Base-by-base conservation (phyloP, 768 basidiomycete species). In the Lactarius quietus region DNA sequence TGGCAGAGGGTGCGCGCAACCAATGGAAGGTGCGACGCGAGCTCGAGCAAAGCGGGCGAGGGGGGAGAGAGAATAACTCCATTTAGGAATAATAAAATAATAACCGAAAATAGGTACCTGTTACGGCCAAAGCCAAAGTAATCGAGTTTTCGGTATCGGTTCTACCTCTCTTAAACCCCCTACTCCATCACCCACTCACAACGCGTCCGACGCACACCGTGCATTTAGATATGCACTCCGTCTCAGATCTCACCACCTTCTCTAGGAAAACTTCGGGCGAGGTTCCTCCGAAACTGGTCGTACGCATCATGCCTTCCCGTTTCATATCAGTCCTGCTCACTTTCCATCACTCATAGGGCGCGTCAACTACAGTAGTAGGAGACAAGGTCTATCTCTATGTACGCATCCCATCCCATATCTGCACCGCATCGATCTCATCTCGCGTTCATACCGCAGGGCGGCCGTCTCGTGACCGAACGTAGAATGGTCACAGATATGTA, bases 401-500 rank as follows among this genome's bases (percentile, higher is more conserved):
- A 78, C 88, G 78, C 20, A 31, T 28, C 23, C 6, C 23, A n/a
- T 8, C 15, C n/a, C 33, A 2, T 31, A 36, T 63, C 5, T 58
- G 8, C 28, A 28, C 59, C 57, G 26, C 62, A 56, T 54, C 60
- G 12, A 31, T 14, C 20, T 51, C 28, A 33, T 20, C 65, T 38
- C n/a, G 0, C 62, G 12, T 57, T 23, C 5, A 28, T 51, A 15
- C 26, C 48, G 1, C 69, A 93, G 90, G 96, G 94, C 52, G 95
- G 95, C 18, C 84, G 95, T 39, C 80, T 92, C 59, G 93, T 95
- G 62, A 83, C 90, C 17, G 90, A 92, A 65, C 87, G 93, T 39
- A 83, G 87, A 67, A 95, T 98, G 88, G 89, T 93, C 57, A 84
- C 89, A 41, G 93, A 95, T 78, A 83, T 99, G 71, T 98, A 94